Evolutionary conservation across 768 basidiomycete genomes (phyloP), one percentile per base, ranked within the genome.

Genomic region (Mycena filopes): DNA sequence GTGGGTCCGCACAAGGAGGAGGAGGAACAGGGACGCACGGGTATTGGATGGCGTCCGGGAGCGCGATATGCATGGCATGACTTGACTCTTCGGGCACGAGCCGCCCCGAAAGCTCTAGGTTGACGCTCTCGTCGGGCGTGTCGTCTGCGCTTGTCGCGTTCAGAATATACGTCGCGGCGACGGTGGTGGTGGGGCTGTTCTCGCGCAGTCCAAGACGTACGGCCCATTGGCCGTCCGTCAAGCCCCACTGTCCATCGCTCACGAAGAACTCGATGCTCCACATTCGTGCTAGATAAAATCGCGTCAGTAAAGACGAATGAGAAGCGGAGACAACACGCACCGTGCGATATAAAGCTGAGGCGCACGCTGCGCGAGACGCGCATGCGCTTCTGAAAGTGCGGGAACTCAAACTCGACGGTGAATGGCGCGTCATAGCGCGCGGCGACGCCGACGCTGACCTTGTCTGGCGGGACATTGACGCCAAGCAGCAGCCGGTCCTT

Each of bases 361-460:
- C 54, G 43, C 48, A 84, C 77, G 16, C 67, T 38, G 48, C 77
- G 76, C 28, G 78, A 74, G n/a, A 84, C 76, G 8, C 83, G 76
- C 83, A 86, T 82, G 10, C 85, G 80, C 64, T 79, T 81, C 70
- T 84, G 84, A 75, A 85, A 86, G 47, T 80, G 71, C n/a, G 77
- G 71, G 8, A 81, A 74, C 33, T 70, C 73, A 29, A 84, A 77
- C 12, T 69, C 68, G 15, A 75, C 80, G 4, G 75, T 76, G 56
- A 87, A 86, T 53, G 68, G 68, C 1, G 79, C 74, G 7, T 78
- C 77, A 25, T 78, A 71, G 46, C 76, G 73, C 1, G 73, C 71
- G 13, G 69, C 69, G 8, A 77, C 55, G 48, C 82, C 80, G 16
- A 75, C 74, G 38, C 80, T 74, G 3, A 73, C 65, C 20, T 80